Percentiles rank a stretch among this genome's conserved stretches.
These are phyloP conservation scores for Alopecurus myosuroides DNA, from an alignment of 176 grass and related monocot genomes.

Conservation along the genomic window DNA sequence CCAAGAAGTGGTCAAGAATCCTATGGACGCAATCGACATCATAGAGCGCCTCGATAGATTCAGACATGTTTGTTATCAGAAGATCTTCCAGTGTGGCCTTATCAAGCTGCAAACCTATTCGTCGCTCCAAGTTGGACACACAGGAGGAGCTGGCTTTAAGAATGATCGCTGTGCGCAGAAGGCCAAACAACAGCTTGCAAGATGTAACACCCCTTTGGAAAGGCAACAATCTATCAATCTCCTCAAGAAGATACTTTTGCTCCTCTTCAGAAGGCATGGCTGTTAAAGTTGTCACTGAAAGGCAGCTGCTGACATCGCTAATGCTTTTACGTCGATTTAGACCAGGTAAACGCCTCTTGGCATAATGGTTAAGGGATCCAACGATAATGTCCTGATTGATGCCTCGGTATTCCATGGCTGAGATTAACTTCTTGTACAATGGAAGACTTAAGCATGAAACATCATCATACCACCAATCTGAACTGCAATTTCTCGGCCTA, in stretches of 20 bases:
- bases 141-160: conserved; percentile 59
- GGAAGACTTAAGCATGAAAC: conserved; percentile 70
- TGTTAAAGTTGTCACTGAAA: conserved; percentile 37
- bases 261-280: conserved; percentile 60
- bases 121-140: conserved; percentile 78
- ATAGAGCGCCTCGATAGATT: conserved; percentile 63
- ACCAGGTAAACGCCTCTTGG: conserved; percentile 68
- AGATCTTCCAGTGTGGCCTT: conserved; percentile 82
- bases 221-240: conserved; percentile 77
- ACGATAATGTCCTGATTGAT: conserved; percentile 61
- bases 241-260: conserved; percentile 79
- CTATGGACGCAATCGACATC: conserved; percentile 73
- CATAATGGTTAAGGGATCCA: conserved; percentile 72
- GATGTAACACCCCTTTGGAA: conserved; percentile 67
- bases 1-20: conserved; percentile 70
- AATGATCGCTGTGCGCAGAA: conserved; percentile 72
- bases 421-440: conserved; percentile 67
- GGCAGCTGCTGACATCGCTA: conserved; percentile 37
- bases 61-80: conserved; percentile 73
- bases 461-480: conserved; percentile 91
- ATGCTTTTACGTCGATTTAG: conserved; percentile 75
- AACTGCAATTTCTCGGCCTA: conserved; percentile 50
- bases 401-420: conserved; percentile 63
- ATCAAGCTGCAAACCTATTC: conserved; percentile 80
- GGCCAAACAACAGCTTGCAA: conserved; percentile 71